phyloP scores from a whole-genome alignment of 768 basidiomycete species.

The Tulasnella sp. region DNA sequence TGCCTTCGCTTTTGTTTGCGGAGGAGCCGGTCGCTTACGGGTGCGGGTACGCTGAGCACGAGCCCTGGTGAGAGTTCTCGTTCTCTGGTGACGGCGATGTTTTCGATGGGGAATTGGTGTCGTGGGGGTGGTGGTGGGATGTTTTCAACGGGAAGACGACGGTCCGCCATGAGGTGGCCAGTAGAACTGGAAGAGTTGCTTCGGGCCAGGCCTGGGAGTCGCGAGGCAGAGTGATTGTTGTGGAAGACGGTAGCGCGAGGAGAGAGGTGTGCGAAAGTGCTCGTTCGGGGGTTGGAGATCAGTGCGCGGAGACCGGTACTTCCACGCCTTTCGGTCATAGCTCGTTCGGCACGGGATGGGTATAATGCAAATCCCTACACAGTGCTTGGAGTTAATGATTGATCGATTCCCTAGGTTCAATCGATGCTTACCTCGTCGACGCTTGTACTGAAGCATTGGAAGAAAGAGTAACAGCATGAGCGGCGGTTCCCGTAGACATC shows the following conservation, averaged over 20 bases:
- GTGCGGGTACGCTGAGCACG: background rate
- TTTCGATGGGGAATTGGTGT: background rate
- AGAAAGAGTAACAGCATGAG: background rate
- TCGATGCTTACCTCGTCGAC: background rate
- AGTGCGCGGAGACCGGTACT: conserved; percentile 29
- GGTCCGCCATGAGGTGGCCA: background rate
- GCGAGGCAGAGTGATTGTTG: background rate
- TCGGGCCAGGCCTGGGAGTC: background rate
- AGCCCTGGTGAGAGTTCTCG: background rate
- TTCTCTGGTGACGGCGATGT: background rate
- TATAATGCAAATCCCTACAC: conserved; percentile 10
- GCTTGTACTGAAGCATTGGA: background rate
- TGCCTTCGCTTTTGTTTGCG: background rate
- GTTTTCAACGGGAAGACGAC: background rate
- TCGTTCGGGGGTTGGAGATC: conserved; percentile 50
- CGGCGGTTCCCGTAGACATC: background rate
- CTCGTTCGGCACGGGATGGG: background rate
- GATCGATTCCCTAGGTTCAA: background rate
- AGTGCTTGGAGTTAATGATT: background rate
- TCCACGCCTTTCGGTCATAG: background rate
- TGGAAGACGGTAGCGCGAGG: conserved; percentile 40
- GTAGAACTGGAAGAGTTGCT: background rate
- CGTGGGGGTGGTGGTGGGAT: background rate
- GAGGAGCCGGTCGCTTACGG: background rate
- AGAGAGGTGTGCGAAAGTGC: conserved; percentile 49